These are phyloP conservation scores for Sporothrix luriei DNA, from an alignment of 2,329 filamentous ascomycete genomes.

Conservation along the genomic window DNA sequence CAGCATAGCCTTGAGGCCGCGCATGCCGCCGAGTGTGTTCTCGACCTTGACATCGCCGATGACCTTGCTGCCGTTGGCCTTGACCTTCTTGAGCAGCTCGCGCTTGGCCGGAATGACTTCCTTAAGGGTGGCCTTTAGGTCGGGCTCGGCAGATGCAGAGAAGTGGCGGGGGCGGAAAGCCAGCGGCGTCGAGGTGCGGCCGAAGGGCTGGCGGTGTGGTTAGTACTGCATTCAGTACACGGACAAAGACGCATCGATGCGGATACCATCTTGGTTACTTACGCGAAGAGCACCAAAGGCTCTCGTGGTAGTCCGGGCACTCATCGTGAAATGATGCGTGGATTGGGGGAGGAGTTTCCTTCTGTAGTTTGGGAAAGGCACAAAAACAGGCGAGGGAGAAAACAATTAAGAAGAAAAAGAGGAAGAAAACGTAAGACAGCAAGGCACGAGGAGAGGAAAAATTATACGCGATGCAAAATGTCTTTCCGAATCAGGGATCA, in stretches of 20 bases:
- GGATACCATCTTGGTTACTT: slow-evolving; percentile 13
- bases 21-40: slow-evolving; percentile 95
- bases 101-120: slow-evolving; percentile 87
- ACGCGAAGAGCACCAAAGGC: slow-evolving; percentile 35
- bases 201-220: background rate
- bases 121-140: slow-evolving; percentile 84
- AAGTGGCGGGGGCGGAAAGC: slow-evolving; percentile 57
- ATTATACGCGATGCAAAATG: slow-evolving; percentile 5
- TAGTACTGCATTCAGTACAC: background rate
- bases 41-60: slow-evolving; percentile 93
- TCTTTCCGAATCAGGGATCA: slow-evolving; percentile 20
- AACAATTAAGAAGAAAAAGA: background rate
- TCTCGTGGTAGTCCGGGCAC: slow-evolving; percentile 33
- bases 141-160: slow-evolving; percentile 76
- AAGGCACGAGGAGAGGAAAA: background rate
- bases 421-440: background rate
- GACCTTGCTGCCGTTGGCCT: slow-evolving; percentile 76
- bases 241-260: background rate
- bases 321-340: slow-evolving; percentile 31
- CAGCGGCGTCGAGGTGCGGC: slow-evolving; percentile 31
- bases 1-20: slow-evolving; percentile 94
- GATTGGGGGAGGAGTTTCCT: background rate
- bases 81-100: slow-evolving; percentile 91
- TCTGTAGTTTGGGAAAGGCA: background rate
- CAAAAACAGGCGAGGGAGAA: background rate